Conservation (phyloP, 495 filamentous ascomycete genomes). For the Aspergillus ellipticus region DNA sequence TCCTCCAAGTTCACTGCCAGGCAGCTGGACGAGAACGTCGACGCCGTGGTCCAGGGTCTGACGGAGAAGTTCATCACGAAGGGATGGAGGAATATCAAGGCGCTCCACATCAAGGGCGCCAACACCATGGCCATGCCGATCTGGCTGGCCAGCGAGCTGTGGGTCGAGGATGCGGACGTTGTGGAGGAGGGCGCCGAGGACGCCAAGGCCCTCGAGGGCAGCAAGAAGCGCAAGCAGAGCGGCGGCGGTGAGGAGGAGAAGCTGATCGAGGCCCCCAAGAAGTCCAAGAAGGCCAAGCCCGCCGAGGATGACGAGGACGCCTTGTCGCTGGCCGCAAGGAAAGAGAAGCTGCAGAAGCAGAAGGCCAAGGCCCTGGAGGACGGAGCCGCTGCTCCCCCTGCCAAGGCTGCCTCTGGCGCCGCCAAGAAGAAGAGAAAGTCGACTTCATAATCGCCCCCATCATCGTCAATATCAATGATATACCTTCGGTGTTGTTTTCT, state of each 20-base stretch:
- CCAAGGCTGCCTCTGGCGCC: slow-evolving; percentile 18
- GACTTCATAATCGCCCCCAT: slow-evolving; percentile 30
- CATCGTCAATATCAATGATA: neutral
- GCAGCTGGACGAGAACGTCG: slow-evolving; percentile 74
- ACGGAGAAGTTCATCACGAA: slow-evolving; percentile 74
- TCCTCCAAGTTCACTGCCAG: slow-evolving; percentile 67
- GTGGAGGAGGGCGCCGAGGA: slow-evolving; percentile 54
- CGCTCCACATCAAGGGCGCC: slow-evolving; percentile 83
- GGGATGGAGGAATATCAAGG: slow-evolving; percentile 79
- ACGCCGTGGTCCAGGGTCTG: slow-evolving; percentile 62
- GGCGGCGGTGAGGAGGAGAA: slow-evolving; percentile 54
- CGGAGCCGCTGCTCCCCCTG: slow-evolving; percentile 20
- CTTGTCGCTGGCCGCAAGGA: slow-evolving; percentile 50
- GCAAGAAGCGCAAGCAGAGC: slow-evolving; percentile 63
- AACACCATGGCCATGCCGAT: slow-evolving; percentile 83
- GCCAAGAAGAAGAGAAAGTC: slow-evolving; percentile 46
- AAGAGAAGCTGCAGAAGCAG: slow-evolving; percentile 55
- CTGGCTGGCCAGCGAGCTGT: slow-evolving; percentile 87
- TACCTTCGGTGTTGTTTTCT: slow-evolving; percentile 22
- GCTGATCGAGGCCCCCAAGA: slow-evolving; percentile 56
- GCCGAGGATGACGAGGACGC: slow-evolving; percentile 47
- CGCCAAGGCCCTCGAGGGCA: slow-evolving; percentile 44
- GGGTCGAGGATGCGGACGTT: slow-evolving; percentile 77
- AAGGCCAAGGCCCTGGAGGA: slow-evolving; percentile 47
- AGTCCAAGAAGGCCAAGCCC: slow-evolving; percentile 46